phyloP scores from a whole-genome alignment of 2,329 filamentous ascomycete species.

The Nothomitra cinnamomea region DNA sequence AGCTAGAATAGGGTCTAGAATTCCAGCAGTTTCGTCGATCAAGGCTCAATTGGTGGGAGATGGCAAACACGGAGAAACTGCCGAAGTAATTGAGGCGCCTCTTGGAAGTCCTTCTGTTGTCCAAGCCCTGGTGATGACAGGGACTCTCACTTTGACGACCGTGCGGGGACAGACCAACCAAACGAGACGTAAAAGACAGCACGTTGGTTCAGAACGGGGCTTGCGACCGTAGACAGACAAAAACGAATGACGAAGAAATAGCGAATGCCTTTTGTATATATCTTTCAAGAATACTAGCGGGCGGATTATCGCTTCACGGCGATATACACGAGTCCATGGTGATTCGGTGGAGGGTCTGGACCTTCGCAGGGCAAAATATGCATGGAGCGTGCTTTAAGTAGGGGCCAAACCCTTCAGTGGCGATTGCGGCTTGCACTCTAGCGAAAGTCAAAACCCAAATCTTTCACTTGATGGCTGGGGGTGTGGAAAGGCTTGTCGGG shows the following conservation, averaged over 20 bases:
- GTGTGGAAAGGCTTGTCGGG: neutral
- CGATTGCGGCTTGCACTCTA: slow-evolving; percentile 3
- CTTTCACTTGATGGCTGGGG: neutral
- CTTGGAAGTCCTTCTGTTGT: neutral
- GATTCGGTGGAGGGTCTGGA: slow-evolving; percentile 1
- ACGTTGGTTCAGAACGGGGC: neutral
- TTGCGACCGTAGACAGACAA: neutral
- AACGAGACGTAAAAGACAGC: neutral
- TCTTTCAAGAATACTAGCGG: neutral
- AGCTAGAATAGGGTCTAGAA: neutral
- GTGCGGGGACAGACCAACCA: neutral
- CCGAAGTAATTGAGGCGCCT: neutral
- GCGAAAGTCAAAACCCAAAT: neutral
- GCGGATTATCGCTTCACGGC: neutral
- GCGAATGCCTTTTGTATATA: neutral
- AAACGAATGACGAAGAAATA: neutral
- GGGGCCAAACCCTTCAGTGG: neutral
- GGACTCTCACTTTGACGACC: neutral
- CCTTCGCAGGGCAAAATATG: neutral
- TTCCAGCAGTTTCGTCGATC: neutral
- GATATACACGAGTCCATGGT: slow-evolving; percentile 1
- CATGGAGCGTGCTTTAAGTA: slow-evolving; percentile 4
- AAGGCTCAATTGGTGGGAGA: neutral
- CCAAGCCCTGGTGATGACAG: neutral
- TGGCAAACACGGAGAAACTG: neutral